Conservation (phyloP, 352 stramenopile species). For the Phytophthora agathidicida region DNA sequence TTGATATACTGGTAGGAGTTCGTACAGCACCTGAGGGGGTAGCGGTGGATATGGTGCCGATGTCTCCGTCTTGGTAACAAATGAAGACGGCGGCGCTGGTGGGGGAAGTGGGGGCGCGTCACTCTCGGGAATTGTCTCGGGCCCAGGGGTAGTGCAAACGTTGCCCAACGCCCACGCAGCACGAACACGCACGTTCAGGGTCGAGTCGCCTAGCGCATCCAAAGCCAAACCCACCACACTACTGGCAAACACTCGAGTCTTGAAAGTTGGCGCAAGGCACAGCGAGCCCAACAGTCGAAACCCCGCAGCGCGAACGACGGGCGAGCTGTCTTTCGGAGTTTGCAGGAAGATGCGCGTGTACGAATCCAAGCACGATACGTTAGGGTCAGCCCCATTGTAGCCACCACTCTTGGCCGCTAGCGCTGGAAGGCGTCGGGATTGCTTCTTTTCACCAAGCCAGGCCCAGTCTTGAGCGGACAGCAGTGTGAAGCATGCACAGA, state of each 20-base stretch:
- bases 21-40: conserved; percentile 52
- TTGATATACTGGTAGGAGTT: conserved; percentile 67
- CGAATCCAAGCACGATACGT: conserved; percentile 55
- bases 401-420: conserved; percentile 42
- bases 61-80: conserved; percentile 14
- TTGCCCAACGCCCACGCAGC: conserved; percentile 87
- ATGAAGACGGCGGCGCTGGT: conserved; percentile 11
- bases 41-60: conserved; percentile 17
- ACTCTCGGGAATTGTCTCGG: conserved; percentile 44
- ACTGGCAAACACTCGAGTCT: conserved; percentile 71
- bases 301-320: conserved; percentile 77
- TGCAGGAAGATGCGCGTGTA: conserved; percentile 81
- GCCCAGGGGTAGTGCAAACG: conserved; percentile 81
- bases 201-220: conserved; percentile 71
- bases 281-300: conserved; percentile 83
- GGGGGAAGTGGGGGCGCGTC: conserved; percentile 9
- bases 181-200: conserved; percentile 85
- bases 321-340: conserved; percentile 78
- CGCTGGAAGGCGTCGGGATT: conserved; percentile 36
- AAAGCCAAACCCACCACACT: conserved; percentile 68
- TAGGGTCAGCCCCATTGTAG: conserved; percentile 28
- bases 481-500: conserved; percentile 88
- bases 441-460: conserved; percentile 54
- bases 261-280: conserved; percentile 76
- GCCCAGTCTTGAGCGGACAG: conserved; percentile 73